Percentiles rank a stretch among this genome's conserved stretches.
Conservation (phyloP, 441 rosid genomes). For the Pelargonium fulgidum region DNA sequence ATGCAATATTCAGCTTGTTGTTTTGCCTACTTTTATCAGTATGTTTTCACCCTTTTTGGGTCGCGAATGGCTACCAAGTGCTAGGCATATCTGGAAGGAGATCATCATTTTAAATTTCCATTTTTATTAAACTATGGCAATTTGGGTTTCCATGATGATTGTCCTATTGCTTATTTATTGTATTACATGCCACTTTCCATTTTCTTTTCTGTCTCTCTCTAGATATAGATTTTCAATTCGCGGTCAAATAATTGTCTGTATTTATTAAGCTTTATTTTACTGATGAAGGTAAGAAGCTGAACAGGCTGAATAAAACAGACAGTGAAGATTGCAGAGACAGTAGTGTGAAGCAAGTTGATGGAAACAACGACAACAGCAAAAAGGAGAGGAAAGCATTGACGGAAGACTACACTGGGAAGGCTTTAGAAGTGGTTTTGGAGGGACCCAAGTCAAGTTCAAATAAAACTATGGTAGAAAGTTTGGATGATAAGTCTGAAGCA, state of each 20-base stretch:
- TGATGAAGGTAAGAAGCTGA: slow-evolving; percentile 21
- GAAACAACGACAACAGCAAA: slow-evolving; percentile 5
- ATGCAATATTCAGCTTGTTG: not conserved
- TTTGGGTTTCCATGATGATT: too few relatives aligned
- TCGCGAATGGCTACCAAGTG: not conserved
- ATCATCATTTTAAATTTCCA: slow-evolving; percentile 7
- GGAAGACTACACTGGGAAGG: slow-evolving; percentile 12
- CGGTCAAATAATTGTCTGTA: not conserved
- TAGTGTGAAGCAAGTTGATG: slow-evolving; percentile 19
- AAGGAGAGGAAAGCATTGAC: slow-evolving; percentile 9
- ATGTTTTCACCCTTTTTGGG: not conserved
- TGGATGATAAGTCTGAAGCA: slow-evolving; percentile 7
- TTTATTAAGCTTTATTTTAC: slow-evolving; percentile 2
- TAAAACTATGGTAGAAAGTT: not conserved
- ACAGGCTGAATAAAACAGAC: slow-evolving; percentile 5
- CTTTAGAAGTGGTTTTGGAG: too few relatives aligned
- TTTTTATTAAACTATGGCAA: not conserved
- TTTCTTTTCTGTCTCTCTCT: too few relatives aligned
- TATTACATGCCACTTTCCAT: too few relatives aligned
- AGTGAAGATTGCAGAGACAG: slow-evolving; percentile 10
- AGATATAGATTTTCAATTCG: not conserved
- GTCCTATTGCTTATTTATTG: too few relatives aligned
- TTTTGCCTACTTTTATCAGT: not conserved
- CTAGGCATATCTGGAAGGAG: not conserved
- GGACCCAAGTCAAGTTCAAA: too few relatives aligned